Evolutionary conservation across 1,139 yeast species (phyloP).

Genomic region (Pneumocystis oryctolagi): DNA sequence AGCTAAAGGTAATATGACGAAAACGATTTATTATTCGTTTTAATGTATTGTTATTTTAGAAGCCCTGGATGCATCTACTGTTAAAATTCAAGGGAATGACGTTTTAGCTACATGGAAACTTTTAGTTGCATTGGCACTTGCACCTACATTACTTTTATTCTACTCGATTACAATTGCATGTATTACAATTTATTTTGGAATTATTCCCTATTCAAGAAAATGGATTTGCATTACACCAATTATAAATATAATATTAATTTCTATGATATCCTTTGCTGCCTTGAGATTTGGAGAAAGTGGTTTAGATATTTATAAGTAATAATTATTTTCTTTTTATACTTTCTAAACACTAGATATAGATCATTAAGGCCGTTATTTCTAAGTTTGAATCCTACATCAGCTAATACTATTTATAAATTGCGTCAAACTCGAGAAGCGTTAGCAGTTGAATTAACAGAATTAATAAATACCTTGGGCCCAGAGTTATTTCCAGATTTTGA

Average conservation of each 20-base stretch:
- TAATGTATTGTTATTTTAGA: conserved; percentile 22
- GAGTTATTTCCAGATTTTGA: conserved; percentile 65
- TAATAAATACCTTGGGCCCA: conserved; percentile 64
- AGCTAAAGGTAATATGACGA: conserved; percentile 29
- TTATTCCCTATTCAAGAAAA: conserved; percentile 13
- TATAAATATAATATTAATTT: conserved; percentile 41
- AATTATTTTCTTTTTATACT: background rate
- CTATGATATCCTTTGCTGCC: conserved; percentile 70
- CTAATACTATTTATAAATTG: conserved; percentile 41
- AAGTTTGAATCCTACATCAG: conserved; percentile 37
- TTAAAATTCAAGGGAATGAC: conserved; percentile 80
- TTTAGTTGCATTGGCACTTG: conserved; percentile 71
- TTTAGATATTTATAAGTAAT: conserved; percentile 56
- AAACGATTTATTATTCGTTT: background rate
- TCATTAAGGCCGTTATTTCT: conserved; percentile 65
- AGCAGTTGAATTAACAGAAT: conserved; percentile 45
- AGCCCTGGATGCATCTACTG: conserved; percentile 79
- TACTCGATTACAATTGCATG: conserved; percentile 59
- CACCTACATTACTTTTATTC: conserved; percentile 68
- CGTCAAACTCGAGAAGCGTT: conserved; percentile 41
- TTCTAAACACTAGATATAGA: background rate
- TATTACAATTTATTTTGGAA: conserved; percentile 19
- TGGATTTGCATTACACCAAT: conserved; percentile 29
- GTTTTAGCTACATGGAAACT: conserved; percentile 95
- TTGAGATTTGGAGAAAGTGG: conserved; percentile 86